Base-by-base conservation (phyloP, 805 yeast species). In the Lipomyces kockii region DNA sequence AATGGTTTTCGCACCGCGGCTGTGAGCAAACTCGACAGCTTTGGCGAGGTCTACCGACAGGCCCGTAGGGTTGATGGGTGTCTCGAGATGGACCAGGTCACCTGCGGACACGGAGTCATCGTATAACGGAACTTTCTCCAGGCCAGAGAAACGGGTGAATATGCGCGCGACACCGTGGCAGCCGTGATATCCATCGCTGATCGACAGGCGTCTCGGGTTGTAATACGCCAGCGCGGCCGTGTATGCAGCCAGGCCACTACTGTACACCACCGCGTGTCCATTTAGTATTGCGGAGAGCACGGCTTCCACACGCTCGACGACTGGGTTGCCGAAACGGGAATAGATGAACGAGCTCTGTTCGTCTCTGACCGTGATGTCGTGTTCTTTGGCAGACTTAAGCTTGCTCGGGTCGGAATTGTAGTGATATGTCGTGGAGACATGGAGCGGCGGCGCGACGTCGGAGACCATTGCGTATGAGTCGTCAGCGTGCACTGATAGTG, bases 41-140 rank as follows among this genome's bases (percentile, higher is more conserved):
- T 83, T 77, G 53, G 79, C 77, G 65, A 93, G 84, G 76, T 90
- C 91, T 71, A 82, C 83, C 14, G 88, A 84, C 2, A 82, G 79
- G 0, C 97, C 96, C 62, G 82, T 86, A 20, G 98, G 98, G 78
- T 93, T 93, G 43, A 91, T 88, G 0, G 98, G 98, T 0, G 97
- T 86, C 78, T 92, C 97, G 60, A 92, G 74, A 76, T 92, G 97
- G 34, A 94, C 83, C 37, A 93, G 77, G 76, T 94, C 98, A 55
- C 87, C 97, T 74, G 80, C 79, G 62, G 79, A 76, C 64, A 91
- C 81, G 59, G 86, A 83, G 5, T 83, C 86, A 22, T 76, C 80
- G 49, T 74, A 79, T 22, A 77, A 66, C 1, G 75, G 73, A 54
- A 85, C 79, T 63, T 82, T 81, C 69, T 86, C 81, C 65, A 87